phyloP scores from a whole-genome alignment of 2,329 filamentous ascomycete species.

The Calonectria multiphialidica region DNA sequence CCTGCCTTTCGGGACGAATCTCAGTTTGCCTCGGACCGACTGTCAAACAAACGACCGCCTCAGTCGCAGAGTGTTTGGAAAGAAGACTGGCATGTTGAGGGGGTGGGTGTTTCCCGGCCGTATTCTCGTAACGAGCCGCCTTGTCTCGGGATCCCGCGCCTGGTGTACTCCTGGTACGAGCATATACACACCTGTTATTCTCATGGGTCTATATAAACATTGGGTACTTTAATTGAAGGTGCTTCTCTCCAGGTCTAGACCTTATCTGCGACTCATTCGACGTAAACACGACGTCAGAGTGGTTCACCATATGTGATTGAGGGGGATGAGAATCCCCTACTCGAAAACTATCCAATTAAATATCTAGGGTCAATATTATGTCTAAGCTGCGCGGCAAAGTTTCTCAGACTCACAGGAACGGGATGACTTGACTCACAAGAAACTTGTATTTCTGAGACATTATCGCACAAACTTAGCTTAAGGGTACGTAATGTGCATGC shows the following conservation, averaged over 20 bases:
- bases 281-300: neutral
- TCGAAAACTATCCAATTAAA: neutral
- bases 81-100: neutral
- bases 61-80: neutral
- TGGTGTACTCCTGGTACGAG: neutral
- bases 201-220: too few relatives aligned
- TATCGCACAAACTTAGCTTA: neutral
- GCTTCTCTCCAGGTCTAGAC: neutral
- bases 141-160: neutral
- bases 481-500: neutral
- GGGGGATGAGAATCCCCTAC: neutral
- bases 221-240: too few relatives aligned
- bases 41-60: neutral
- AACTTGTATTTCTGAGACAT: neutral
- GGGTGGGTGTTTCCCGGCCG: neutral
- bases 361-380: neutral
- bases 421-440: neutral
- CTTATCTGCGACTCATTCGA: neutral
- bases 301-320: neutral
- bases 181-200: neutral
- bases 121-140: neutral
- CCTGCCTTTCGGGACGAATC: neutral
- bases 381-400: neutral
- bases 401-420: neutral
- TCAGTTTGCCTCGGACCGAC: neutral